Conservation (phyloP, 352 stramenopile genomes). For the Phytophthora lateralis region DNA sequence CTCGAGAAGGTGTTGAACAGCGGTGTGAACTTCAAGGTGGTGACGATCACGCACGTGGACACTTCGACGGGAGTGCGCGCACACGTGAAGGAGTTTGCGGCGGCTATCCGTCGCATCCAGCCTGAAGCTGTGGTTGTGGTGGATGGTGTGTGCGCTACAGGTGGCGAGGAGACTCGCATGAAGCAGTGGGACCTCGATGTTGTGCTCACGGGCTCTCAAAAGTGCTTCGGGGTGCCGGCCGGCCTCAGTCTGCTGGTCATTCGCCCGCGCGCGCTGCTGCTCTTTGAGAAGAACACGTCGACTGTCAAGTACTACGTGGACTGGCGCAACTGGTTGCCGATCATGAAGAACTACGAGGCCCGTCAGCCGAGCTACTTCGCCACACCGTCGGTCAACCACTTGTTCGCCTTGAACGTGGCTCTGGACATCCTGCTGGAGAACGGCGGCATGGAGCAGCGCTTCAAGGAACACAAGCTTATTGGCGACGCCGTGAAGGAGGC, state of each 20-base stretch:
- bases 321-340: conserved; percentile 81
- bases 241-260: conserved; percentile 72
- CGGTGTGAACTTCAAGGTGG: conserved; percentile 57
- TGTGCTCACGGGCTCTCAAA: conserved; percentile 80
- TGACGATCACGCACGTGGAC: conserved; percentile 83
- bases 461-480: conserved; percentile 66
- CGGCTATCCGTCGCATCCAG: conserved; percentile 59
- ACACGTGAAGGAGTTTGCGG: conserved; percentile 62
- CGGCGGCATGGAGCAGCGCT: conserved; percentile 80
- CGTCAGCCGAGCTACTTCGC: conserved; percentile 80
- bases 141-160: conserved; percentile 72
- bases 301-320: conserved; percentile 75
- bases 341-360: conserved; percentile 88
- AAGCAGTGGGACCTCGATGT: conserved; percentile 84
- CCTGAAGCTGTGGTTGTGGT: conserved; percentile 69
- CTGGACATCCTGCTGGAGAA: conserved; percentile 75
- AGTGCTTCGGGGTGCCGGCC: conserved; percentile 75
- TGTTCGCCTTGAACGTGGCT: conserved; percentile 73
- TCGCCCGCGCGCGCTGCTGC: conserved; percentile 65
- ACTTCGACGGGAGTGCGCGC: conserved; percentile 77
- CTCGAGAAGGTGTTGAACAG: conserved; percentile 48
- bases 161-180: conserved; percentile 79
- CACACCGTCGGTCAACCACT: conserved; percentile 78
- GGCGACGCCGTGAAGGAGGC: conserved; percentile 69
- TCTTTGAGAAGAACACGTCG: conserved; percentile 63